Percentiles rank a stretch among this genome's conserved stretches.
These are phyloP conservation scores for Elongisporangium prolatum DNA, from an alignment of 352 stramenopile species.

Conservation along the genomic window DNA sequence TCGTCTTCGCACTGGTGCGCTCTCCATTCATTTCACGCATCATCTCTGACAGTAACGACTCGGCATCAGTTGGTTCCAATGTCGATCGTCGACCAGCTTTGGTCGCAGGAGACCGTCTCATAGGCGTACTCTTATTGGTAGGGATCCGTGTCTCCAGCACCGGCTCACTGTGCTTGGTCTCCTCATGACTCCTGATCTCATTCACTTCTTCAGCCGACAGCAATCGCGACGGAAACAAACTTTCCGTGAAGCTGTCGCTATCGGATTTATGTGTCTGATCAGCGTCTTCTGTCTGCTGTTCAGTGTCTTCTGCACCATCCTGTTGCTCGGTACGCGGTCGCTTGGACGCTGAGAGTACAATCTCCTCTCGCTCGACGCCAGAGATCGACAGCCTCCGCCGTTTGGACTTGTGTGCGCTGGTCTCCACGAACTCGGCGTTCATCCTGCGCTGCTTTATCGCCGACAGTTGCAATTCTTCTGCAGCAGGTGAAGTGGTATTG, in stretches of 20 bases:
- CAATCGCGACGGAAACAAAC: slow-evolving; percentile 45
- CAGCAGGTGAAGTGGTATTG: no score
- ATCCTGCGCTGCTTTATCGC: neutral
- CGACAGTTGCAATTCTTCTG: no score
- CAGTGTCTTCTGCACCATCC: slow-evolving; percentile 3
- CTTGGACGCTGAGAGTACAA: neutral
- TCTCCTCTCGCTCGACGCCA: neutral
- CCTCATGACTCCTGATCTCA: slow-evolving; percentile 9
- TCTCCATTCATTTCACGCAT: slow-evolving; percentile 15
- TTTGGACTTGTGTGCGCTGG: neutral
- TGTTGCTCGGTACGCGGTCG: neutral
- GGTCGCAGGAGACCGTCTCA: neutral
- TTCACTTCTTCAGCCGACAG: slow-evolving; percentile 16
- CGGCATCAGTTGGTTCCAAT: slow-evolving; percentile 42
- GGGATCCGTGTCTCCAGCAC: neutral
- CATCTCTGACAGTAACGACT: slow-evolving; percentile 37
- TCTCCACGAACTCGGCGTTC: neutral
- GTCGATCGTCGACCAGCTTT: slow-evolving; percentile 27
- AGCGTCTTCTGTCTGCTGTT: neutral
- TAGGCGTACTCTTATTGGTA: neutral
- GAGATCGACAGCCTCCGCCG: neutral
- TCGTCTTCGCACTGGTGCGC: slow-evolving; percentile 2
- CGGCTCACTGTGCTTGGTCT: neutral
- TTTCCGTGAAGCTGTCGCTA: slow-evolving; percentile 49
- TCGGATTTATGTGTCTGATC: slow-evolving; percentile 2